A percentile compares a stretch with the other conserved stretches of the same genome.
phyloP scores from a whole-genome alignment of 768 basidiomycete species.

The Amanita exitialis region DNA sequence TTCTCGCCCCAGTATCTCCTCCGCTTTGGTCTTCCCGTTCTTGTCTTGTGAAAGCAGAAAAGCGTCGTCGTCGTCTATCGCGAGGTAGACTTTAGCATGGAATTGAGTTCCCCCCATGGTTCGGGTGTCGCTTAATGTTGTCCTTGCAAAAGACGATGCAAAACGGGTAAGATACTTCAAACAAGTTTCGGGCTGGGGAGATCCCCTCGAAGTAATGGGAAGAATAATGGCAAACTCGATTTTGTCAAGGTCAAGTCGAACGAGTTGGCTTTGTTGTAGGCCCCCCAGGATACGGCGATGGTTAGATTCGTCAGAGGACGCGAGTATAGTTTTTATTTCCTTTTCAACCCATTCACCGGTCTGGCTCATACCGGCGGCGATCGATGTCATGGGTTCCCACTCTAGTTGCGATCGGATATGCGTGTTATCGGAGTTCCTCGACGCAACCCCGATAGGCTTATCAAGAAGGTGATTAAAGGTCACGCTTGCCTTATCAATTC shows the following conservation, averaged over 20 bases:
- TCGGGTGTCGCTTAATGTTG: constrained; percentile 35
- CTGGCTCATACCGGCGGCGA: constrained; percentile 35
- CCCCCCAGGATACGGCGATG: constrained; percentile 9
- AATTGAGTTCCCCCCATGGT: constrained; percentile 21
- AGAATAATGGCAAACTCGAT: constrained; percentile 43
- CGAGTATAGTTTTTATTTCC: constrained; percentile 19
- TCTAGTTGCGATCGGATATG: constrained; percentile 18
- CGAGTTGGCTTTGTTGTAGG: constrained; percentile 24
- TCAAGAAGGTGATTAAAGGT: constrained; percentile 15
- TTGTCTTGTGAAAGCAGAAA: constrained; percentile 20
- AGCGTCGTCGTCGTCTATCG: constrained; percentile 39
- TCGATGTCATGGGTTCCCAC: constrained; percentile 32
- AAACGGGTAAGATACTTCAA: constrained; percentile 31
- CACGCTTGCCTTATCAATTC: constrained; percentile 18
- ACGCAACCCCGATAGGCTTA: constrained; percentile 35
- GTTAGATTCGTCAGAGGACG: background rate
- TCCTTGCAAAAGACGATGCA: constrained; percentile 29
- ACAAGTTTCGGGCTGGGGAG: constrained; percentile 23
- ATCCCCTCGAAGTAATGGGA: constrained; percentile 46
- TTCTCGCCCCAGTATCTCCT: constrained; percentile 22
- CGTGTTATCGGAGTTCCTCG: constrained; percentile 44
- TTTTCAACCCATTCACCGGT: constrained; percentile 39
- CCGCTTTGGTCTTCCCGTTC: constrained; percentile 20
- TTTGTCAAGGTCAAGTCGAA: constrained; percentile 22
- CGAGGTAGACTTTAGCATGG: constrained; percentile 36